A percentile compares a stretch with the other conserved stretches of the same genome.
Conservation (phyloP, 768 basidiomycete species). For the Dentipellis fragilis region DNA sequence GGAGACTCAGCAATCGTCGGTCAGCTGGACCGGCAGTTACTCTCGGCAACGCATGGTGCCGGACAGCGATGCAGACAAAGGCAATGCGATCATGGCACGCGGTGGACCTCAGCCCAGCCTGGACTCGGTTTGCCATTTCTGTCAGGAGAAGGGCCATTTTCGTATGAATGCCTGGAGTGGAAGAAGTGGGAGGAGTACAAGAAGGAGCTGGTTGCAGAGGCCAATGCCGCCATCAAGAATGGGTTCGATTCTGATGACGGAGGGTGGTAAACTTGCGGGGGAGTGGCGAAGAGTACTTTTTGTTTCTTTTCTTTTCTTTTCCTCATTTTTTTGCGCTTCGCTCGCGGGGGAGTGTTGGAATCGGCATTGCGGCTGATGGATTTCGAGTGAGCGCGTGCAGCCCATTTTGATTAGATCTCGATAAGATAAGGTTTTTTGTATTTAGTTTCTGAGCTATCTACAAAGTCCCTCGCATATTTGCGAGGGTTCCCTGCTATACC, state of each 20-base stretch:
- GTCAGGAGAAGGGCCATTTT: background rate
- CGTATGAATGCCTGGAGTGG: background rate
- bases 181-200: background rate
- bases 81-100: background rate
- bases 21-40: background rate
- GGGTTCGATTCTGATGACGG: too few species aligned
- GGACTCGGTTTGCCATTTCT: background rate
- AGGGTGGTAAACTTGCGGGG: too few species aligned
- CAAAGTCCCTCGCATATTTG: background rate
- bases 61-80: background rate
- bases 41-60: background rate
- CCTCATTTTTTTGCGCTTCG: too few species aligned
- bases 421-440: background rate
- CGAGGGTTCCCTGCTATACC: background rate
- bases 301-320: too few species aligned
- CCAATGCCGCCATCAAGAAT: too few species aligned
- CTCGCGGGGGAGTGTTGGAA: too few species aligned
- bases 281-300: too few species aligned
- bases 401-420: background rate
- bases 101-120: background rate
- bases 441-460: background rate
- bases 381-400: background rate
- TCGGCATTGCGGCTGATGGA: background rate
- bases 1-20: constrained; percentile 15
- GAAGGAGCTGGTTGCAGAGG: too few species aligned